A percentile compares a stretch with the other conserved stretches of the same genome.
These are phyloP conservation scores for Noccaea bulbosa DNA, from an alignment of 345 rosid genomes.

Conservation along the genomic window DNA sequence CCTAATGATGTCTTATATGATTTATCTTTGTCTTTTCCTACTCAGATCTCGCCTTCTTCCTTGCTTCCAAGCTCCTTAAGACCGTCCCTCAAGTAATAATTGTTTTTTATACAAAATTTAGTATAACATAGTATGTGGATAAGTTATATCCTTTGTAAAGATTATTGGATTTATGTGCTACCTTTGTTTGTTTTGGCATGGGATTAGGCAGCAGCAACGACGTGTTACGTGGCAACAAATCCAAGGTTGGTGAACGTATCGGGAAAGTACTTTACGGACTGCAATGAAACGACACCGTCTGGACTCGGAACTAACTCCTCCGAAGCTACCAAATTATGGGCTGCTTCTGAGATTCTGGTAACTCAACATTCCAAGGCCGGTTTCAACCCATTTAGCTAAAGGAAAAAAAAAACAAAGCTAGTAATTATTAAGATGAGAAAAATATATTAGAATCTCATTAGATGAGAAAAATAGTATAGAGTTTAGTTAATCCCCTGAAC, in stretches of 20 bases:
- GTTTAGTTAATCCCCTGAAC: slow-evolving; percentile 15
- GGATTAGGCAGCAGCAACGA: slow-evolving; percentile 89
- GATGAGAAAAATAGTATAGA: not conserved
- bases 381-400: slow-evolving; percentile 48
- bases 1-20: slow-evolving; percentile 19
- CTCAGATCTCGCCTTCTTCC: slow-evolving; percentile 81
- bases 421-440: slow-evolving; percentile 1
- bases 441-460: slow-evolving; percentile 13
- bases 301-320: slow-evolving; percentile 66
- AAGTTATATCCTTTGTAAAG: not conserved
- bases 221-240: slow-evolving; percentile 81
- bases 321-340: slow-evolving; percentile 82
- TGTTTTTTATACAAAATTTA: not conserved
- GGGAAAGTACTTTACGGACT: slow-evolving; percentile 88
- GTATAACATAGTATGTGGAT: slow-evolving; percentile 32
- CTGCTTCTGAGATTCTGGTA: slow-evolving; percentile 80
- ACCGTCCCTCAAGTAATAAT: slow-evolving; percentile 81
- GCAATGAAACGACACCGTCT: slow-evolving; percentile 80
- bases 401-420: not conserved
- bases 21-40: slow-evolving; percentile 25
- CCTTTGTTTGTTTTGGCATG: slow-evolving; percentile 28
- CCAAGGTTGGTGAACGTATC: slow-evolving; percentile 59
- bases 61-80: slow-evolving; percentile 83
- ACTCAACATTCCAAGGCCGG: slow-evolving; percentile 58
- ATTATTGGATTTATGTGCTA: slow-evolving; percentile 26